Conservation (phyloP, 1,284 basidiomycete genomes). For the Schizopora paradoxa region DNA sequence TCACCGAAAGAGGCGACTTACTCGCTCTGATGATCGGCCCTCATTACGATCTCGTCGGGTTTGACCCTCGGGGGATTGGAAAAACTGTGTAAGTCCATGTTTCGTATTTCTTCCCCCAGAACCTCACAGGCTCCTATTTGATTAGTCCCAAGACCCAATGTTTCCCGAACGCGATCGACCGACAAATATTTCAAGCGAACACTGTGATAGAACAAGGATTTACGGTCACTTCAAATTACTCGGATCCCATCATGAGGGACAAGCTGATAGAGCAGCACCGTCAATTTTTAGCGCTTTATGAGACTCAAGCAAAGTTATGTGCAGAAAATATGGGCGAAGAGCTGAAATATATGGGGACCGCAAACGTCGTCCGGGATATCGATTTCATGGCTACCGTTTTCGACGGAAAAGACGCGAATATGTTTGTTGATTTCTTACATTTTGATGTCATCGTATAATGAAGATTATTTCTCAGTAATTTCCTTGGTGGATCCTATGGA, state of each 20-base stretch:
- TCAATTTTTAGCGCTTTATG: constrained; percentile 31
- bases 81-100: constrained; percentile 27
- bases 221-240: constrained; percentile 29
- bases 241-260: constrained; percentile 23
- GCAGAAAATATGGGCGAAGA: constrained; percentile 34
- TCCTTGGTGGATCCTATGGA: constrained; percentile 2
- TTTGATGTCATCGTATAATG: constrained; percentile 22
- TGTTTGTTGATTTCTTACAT: constrained; percentile 30
- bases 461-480: constrained; percentile 17
- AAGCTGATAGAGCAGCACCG: constrained; percentile 32
- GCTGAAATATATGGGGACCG: constrained; percentile 39
- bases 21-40: constrained; percentile 22
- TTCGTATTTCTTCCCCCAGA: neutral
- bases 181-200: constrained; percentile 31
- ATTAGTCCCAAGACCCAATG: constrained; percentile 32
- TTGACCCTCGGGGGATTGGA: constrained; percentile 40
- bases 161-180: constrained; percentile 26
- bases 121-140: neutral
- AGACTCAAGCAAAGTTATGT: constrained; percentile 34
- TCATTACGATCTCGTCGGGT: constrained; percentile 36
- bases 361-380: constrained; percentile 37
- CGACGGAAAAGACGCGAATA: constrained; percentile 35
- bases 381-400: constrained; percentile 35
- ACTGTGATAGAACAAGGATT: constrained; percentile 34
- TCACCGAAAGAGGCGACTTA: neutral